phyloP scores from a whole-genome alignment of 768 basidiomycete species.

The Sarcomyxa edulis region DNA sequence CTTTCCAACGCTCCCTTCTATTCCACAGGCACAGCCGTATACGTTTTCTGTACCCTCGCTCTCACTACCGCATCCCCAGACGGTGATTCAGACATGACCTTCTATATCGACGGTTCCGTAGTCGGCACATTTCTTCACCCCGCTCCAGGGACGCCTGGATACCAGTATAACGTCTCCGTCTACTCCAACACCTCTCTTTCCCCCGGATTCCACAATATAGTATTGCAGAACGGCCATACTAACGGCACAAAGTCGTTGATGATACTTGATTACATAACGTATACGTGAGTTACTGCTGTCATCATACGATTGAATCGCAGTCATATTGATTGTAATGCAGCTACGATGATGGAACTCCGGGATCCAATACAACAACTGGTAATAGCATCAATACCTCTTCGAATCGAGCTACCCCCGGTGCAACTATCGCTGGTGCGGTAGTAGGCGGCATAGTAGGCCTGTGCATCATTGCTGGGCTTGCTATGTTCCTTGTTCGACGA shows the following conservation, averaged over 20 bases:
- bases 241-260: constrained; percentile 17
- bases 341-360: too few species aligned
- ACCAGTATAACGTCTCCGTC: constrained; percentile 24
- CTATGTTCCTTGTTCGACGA: too few species aligned
- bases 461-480: too few species aligned
- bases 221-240: constrained; percentile 21
- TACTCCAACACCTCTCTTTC: constrained; percentile 20
- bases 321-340: too few species aligned
- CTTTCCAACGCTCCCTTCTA: constrained; percentile 3
- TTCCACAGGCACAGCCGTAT: constrained; percentile 34
- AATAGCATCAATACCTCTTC: too few species aligned
- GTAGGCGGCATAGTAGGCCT: too few species aligned
- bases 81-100: constrained; percentile 26
- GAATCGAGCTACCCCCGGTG: too few species aligned
- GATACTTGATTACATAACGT: constrained; percentile 23
- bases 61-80: constrained; percentile 15
- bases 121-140: constrained; percentile 17
- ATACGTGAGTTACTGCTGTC: constrained; percentile 25
- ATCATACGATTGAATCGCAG: too few species aligned
- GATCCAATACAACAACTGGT: too few species aligned
- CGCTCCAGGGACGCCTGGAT: constrained; percentile 13
- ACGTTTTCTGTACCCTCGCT: constrained; percentile 34
- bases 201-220: constrained; percentile 19
- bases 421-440: too few species aligned
- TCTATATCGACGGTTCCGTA: constrained; percentile 25